Base-by-base conservation (phyloP, 176 grass and related monocot species). In the Canna indica region DNA sequence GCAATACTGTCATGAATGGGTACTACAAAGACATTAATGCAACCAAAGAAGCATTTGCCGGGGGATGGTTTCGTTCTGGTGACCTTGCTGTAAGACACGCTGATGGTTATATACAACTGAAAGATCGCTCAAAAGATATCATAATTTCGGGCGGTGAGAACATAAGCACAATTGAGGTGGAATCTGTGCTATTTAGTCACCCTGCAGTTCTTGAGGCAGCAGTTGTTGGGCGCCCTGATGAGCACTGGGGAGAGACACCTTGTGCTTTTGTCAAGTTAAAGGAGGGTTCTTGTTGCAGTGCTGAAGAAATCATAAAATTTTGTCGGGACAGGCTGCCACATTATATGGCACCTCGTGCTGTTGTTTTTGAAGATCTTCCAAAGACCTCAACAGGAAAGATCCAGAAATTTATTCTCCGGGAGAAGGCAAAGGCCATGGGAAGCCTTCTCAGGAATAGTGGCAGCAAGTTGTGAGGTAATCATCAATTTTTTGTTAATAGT, bases 91-190 rank as follows among this genome's bases (percentile, higher is more conserved):
- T 85, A 18, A 79, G 46, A 64, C 77, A 85, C 24, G 56, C 72
- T 0, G 72, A 79, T 46, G 66, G 77, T 16, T 85, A 76, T 29
- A 68, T 80, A 41, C 54, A 80, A 59, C 45, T 80, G 18, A 85
- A 80, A 75, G 77, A 80, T 27, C 71, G 77, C 0, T 67, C 59
- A 0, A 80, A n/a, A n/a, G n/a, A n/a, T n/a, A n/a, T n/a, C n/a
- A n/a, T n/a, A n/a, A n/a, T n/a, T n/a, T n/a, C n/a, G 80, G 35
- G 77, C 72, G 77, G 82, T 14, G 82, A 85, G 66, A 85, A 85
- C 31, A 85, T 80, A 18, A 80, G 77, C 30, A 85, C 41, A 39
- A 30, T 85, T 7, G 77, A 85, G 73, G 77, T 85, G 3, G 82
- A 85, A 72, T 26, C 48, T 1, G 42, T 72, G 27, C 32, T 85